Evolutionary conservation across 2,329 filamentous ascomycete species (phyloP).

Genomic region (Exophiala xenobiotica): DNA sequence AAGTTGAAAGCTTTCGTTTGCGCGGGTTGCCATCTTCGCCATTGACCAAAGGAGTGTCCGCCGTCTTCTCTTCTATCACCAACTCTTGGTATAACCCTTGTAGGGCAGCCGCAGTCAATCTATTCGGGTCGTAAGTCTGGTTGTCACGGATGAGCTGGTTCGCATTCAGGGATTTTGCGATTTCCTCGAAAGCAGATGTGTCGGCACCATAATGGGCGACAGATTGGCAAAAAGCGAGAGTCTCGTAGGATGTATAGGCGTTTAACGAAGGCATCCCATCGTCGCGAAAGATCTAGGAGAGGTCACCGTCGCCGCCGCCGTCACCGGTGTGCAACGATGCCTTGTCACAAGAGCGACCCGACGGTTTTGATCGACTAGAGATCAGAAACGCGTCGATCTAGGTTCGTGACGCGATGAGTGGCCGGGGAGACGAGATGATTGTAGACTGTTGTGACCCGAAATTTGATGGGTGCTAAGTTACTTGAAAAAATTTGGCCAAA

Average conservation of each 20-base stretch:
- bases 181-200: conserved; percentile 64
- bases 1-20: conserved; percentile 72
- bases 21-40: conserved; percentile 51
- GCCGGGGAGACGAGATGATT: conserved; percentile 35
- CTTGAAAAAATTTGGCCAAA: conserved; percentile 7
- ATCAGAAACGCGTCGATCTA: conserved; percentile 9
- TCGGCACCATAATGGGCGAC: conserved; percentile 67
- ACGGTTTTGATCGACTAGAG: neutral
- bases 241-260: conserved; percentile 80
- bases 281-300: conserved; percentile 19
- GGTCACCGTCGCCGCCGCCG: conserved; percentile 9
- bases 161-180: conserved; percentile 71
- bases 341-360: neutral
- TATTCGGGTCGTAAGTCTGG: conserved; percentile 67
- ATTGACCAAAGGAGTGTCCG: conserved; percentile 36
- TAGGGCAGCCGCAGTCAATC: conserved; percentile 75
- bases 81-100: conserved; percentile 75
- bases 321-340: conserved; percentile 9
- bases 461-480: conserved; percentile 11
- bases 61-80: conserved; percentile 65
- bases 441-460: conserved; percentile 14
- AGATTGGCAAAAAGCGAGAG: conserved; percentile 79
- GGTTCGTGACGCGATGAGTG: conserved; percentile 12
- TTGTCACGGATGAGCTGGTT: conserved; percentile 72
- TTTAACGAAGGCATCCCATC: conserved; percentile 59